Evolutionary conservation across 1,139 yeast genomes (phyloP), one percentile per base, ranked within the genome.

Genomic region (Yamadazyma membranifaciens): DNA sequence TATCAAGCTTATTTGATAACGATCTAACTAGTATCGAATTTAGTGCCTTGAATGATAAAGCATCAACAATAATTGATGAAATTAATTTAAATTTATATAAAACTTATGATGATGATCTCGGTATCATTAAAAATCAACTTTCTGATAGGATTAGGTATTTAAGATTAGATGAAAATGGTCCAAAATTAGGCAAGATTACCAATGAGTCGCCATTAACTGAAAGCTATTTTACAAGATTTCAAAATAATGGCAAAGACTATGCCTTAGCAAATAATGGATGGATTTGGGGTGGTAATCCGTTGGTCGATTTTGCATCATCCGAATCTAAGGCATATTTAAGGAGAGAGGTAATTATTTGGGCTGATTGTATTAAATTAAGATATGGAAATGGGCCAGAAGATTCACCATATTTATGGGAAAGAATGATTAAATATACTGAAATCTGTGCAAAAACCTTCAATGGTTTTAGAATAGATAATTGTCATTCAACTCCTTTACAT

Each of bases 201-300:
- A 50, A 52, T 2, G 59, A 73, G 12, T 51, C 55, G 7, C 96
- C 96, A 0, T 67, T 92, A 37, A 79, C 87, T 2, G 98, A 92
- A 59, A 81, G 89, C 3, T 92, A 91, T 60, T 92, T 92, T 60
- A 88, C 98, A 2, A 70, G 89, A 44, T 80, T 91, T 50, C 61
- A 55, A 2, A 63, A 65, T 9, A 67, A 73, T 35, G 91, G 88
- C 3, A 70, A 74, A 36, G 63, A 71, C 1, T 81, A 80, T 67
- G 87, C 91, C 1, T 67, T 92, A 45, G 98, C 96, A 5, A 92
- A 92, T 57, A 92, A 92, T 56, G 98, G 98, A 34, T 92, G 98
- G 98, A 89, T 92, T 42, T 92, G 98, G 98, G 92, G 89, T 40
- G 97, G 96, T 11, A 84, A 91, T 51, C 97, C 98, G 2, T 64